phyloP scores from a whole-genome alignment of 2,329 filamentous ascomycete species.

The Diaporthe vaccinii region DNA sequence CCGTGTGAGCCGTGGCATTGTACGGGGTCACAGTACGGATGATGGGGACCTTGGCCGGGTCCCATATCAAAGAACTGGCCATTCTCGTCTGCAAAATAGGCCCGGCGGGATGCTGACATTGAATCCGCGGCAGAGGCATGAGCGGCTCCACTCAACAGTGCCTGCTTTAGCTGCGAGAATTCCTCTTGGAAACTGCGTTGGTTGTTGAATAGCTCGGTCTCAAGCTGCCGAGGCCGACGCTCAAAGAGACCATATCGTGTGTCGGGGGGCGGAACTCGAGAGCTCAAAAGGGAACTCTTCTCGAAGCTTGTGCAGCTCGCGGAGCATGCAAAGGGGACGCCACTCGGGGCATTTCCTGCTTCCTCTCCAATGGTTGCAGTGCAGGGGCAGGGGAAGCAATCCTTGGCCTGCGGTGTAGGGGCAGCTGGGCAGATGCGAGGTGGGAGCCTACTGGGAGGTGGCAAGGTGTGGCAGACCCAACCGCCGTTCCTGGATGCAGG shows the following conservation, averaged over 20 bases:
- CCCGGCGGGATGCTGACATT: not conserved
- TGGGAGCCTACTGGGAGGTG: too few relatives aligned
- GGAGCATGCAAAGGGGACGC: slow-evolving; percentile 7
- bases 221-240: slow-evolving; percentile 1
- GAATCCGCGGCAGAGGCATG: not conserved
- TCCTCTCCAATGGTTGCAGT: slow-evolving; percentile 19
- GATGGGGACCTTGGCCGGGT: not conserved
- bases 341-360: slow-evolving; percentile 14
- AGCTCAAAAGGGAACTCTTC: slow-evolving; percentile 13
- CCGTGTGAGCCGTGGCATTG: slow-evolving; percentile 53
- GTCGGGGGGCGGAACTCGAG: not conserved
- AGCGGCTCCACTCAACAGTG: not conserved
- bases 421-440: slow-evolving; percentile 7
- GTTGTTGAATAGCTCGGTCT: not conserved
- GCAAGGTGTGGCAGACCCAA: slow-evolving; percentile 3
- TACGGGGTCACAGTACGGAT: slow-evolving; percentile 38
- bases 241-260: slow-evolving; percentile 11
- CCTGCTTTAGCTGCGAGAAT: not conserved
- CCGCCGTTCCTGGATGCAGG: slow-evolving; percentile 35
- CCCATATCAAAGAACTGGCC: not conserved
- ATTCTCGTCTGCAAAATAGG: not conserved
- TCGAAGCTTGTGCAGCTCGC: slow-evolving; percentile 9
- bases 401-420: slow-evolving; percentile 23
- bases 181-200: too few relatives aligned
- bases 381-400: slow-evolving; percentile 21